Conservation (phyloP, 2,329 filamentous ascomycete species). For the Ophiostoma pallidulum region DNA sequence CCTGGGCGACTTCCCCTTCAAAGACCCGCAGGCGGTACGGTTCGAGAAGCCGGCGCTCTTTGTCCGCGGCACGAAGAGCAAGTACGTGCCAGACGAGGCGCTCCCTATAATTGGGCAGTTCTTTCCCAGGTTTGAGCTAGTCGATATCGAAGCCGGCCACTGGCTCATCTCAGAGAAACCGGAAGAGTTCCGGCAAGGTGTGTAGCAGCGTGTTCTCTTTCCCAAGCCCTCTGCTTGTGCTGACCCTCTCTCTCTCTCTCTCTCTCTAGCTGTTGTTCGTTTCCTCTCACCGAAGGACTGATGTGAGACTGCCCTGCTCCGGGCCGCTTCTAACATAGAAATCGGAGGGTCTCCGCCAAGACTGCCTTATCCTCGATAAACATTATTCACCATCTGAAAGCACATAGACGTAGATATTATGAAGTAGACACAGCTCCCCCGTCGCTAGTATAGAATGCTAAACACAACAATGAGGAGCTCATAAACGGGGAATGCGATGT, state of each 20-base stretch:
- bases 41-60: slow-evolving; percentile 76
- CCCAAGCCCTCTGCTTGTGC: background rate
- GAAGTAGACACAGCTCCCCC: too few relatives aligned
- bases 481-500: too few relatives aligned
- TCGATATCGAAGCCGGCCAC: slow-evolving; percentile 69
- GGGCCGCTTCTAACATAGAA: too few relatives aligned
- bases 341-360: too few relatives aligned
- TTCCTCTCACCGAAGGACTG: slow-evolving; percentile 27
- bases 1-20: slow-evolving; percentile 85
- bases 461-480: too few relatives aligned
- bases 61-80: slow-evolving; percentile 65
- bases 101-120: slow-evolving; percentile 72
- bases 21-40: slow-evolving; percentile 53
- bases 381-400: too few relatives aligned
- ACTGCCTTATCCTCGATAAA: too few relatives aligned
- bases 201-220: slow-evolving; percentile 20
- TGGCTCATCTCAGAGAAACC: slow-evolving; percentile 89
- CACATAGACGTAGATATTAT: too few relatives aligned
- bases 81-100: slow-evolving; percentile 72
- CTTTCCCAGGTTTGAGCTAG: slow-evolving; percentile 67
- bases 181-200: slow-evolving; percentile 65
- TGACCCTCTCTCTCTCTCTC: background rate
- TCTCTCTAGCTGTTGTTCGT: slow-evolving; percentile 23
- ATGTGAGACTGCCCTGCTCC: too few relatives aligned
- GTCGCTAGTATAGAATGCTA: too few relatives aligned